Conservation (phyloP, 176 grass and related monocot genomes). For the Alloteropsis semialata region DNA sequence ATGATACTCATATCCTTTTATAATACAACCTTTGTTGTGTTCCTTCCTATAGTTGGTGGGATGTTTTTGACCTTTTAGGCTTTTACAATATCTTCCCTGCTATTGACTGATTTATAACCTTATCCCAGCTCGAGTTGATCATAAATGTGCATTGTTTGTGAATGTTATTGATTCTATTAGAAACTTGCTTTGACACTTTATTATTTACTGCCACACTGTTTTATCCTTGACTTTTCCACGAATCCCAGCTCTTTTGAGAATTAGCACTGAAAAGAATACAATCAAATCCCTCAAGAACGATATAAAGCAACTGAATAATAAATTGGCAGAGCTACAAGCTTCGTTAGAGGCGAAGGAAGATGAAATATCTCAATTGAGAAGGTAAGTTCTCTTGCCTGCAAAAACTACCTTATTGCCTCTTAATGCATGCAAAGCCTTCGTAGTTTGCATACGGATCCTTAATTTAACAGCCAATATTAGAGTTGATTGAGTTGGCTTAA, state of each 20-base stretch:
- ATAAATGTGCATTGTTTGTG: not conserved
- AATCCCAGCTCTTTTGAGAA: conserved; percentile 79
- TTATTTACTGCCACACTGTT: conserved; percentile 21
- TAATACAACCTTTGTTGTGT: not conserved
- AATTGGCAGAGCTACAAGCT: conserved; percentile 85
- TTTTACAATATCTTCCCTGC: not conserved
- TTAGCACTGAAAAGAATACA: conserved; percentile 86
- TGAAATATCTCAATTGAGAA: conserved; percentile 70
- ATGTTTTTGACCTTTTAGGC: conserved; percentile 5
- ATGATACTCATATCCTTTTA: conserved; percentile 93
- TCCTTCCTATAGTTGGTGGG: not conserved
- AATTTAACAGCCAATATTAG: not conserved
- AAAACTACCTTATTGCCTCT: not conserved
- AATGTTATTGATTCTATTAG: conserved; percentile 7
- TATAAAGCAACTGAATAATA: conserved; percentile 91
- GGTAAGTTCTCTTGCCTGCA: conserved; percentile 38
- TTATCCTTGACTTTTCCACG: conserved; percentile 75
- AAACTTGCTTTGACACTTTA: conserved; percentile 1
- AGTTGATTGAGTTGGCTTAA: not conserved
- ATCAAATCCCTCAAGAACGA: conserved; percentile 85
- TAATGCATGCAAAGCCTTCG: not conserved
- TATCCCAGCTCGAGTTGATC: not conserved
- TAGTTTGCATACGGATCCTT: not conserved
- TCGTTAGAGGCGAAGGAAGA: conserved; percentile 79
- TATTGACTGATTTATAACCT: not conserved